A percentile compares a stretch with the other conserved stretches of the same genome.
Evolutionary conservation across 169 alveolate genomes (phyloP).

Genomic region (Cystoisospora suis): DNA sequence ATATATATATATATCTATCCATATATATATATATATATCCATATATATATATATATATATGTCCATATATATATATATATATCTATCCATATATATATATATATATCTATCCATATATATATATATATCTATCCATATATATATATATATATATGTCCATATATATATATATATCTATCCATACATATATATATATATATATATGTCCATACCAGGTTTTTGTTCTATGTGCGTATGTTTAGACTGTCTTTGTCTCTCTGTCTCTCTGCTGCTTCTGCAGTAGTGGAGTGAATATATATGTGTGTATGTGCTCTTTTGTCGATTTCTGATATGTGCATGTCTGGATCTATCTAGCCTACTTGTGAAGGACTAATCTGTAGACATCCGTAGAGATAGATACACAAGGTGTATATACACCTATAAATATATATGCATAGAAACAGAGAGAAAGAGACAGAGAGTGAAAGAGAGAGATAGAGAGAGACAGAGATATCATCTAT

Average conservation of each 20-base stretch:
- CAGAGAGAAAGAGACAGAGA: background rate
- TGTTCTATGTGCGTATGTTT: background rate
- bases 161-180: background rate
- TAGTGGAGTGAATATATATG: background rate
- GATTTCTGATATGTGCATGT: background rate
- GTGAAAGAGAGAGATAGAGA: background rate
- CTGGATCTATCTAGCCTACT: background rate
- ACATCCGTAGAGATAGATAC: too few species aligned
- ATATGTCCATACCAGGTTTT: background rate
- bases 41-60: too few species aligned
- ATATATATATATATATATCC: too few species aligned
- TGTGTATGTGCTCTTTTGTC: background rate
- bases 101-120: too few species aligned
- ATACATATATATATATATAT: background rate
- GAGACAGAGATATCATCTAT: background rate
- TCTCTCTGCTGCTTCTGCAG: background rate
- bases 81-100: too few species aligned
- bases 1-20: too few species aligned
- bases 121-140: background rate
- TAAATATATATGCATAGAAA: background rate
- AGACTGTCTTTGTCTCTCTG: background rate
- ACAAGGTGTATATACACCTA: background rate
- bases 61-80: too few species aligned
- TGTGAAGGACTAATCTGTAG: background rate
- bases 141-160: too few species aligned